Base-by-base conservation (phyloP, 2,329 filamentous ascomycete genomes). In the Fusarium solani-melongenae region DNA sequence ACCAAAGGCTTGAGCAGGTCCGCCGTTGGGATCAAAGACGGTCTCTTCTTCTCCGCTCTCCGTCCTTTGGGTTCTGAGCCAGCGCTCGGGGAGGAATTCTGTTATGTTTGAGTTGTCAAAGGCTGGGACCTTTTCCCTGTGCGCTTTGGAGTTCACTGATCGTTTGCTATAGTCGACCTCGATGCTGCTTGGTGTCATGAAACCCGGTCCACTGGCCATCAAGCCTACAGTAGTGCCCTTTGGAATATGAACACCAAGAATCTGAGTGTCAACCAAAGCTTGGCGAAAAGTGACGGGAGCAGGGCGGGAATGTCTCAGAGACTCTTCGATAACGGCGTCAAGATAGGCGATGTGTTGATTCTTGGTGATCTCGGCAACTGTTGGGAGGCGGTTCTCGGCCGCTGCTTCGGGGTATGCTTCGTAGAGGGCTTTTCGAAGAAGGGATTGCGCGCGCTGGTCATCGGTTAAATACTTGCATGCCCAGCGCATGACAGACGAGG, bases 311-410 rank as follows among this genome's bases (percentile, higher is more conserved):
- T 73, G 55, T 1, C 84, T 79, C 1, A 84, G 72, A 0, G 79
- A 74, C 64, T 86, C 83, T 61, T 84, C 82, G 2, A 84, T 69
- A 3, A 80, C 75, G 6, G 82, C 82, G 38, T 84, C 83, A 1
- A 84, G 78, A 67, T 83, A 84, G 0, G 80, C 79, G 2, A 82
- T 69, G 0, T 76, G 67, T 4, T 53, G 46, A 6, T 74, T 59
- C n/a, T 60, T 61, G 1, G 65, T 66, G 2, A 84, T 77, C 68
- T 84, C 82, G 2, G 71, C 34, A 2, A 75, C 70, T 0, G 74
- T 76, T 2, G 80, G 82, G 5, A 66, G 22, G 2, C 81, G 76
- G 0, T 58, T 41, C 5, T 75, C 73, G 0, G 41, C 24, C 0
- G 36, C 24, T 0, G 81, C 81, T 0, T 68, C 39, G 15, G 73